Evolutionary conservation across 345 rosid species (phyloP), one percentile per base, ranked within the genome.

Genomic region (Salix udensis): DNA sequence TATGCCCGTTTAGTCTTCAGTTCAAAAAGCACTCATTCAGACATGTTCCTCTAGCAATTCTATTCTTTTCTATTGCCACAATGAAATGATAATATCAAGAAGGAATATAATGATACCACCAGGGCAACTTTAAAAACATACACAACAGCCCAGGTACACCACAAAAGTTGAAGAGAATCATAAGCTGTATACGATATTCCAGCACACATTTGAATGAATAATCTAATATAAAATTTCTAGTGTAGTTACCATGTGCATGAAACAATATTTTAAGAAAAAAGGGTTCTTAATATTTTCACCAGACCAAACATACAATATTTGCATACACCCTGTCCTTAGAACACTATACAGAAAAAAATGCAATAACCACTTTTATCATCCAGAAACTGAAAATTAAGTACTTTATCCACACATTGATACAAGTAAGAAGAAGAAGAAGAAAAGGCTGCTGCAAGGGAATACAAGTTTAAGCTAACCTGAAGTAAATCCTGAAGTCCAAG

Each of bases 401-500:
- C 28, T 68, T 55, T 24, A 61, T 48, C 26, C 5, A 68, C 23
- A 55, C 31, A 71, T 31, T 28, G 13, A 31, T 65, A 16, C 26
- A 42, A 26, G 65, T 16, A 71, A n/a, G 30, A 55, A 67, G 36
- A 7, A 44, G 44, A 78, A 36, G 0, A 55, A 40, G 24, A 23
- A 14, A 21, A 37, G 74, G 28, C 62, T 14, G 60, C 44, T 26
- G 16, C n/a, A 61, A 53, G 52, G 15, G 21, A 18, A 65, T 64
- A 67, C 53, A 70, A 24, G 14, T 58, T 79, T 39, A 34, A 21
- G 58, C 50, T 73, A 73, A 93, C 98, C 97, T 91, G 98, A 77
- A 92, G 78, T 65, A 95, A 79, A 84, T 95, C 98, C 74, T 85
- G 91, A 79, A 95, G 90, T 81, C 87, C 79, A 78, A 95, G 86